Percentiles rank a stretch among this genome's conserved stretches.
phyloP scores from a whole-genome alignment of 176 grass and related monocot species.

The Carex littledalei region DNA sequence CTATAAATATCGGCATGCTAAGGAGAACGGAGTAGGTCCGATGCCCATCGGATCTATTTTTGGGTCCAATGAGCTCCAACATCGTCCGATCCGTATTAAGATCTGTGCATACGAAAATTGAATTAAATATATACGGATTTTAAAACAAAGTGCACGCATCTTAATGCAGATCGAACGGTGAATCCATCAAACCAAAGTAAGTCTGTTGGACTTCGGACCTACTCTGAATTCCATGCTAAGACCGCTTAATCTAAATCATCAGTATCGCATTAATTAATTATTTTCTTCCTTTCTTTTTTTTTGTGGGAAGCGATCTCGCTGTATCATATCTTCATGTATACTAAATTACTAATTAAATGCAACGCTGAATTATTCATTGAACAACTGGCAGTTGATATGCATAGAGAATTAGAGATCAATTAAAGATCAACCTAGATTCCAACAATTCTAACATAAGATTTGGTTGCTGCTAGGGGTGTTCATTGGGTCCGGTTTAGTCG shows the following conservation, averaged over 20 bases:
- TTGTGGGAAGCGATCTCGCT: not conserved
- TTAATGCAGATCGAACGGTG: too few relatives aligned
- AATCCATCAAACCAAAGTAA: too few relatives aligned
- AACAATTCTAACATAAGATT: not conserved
- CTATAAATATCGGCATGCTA: not conserved
- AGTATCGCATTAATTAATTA: not conserved
- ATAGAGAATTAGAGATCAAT: not conserved
- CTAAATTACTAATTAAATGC: not conserved
- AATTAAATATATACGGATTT: too few relatives aligned
- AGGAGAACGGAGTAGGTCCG: too few relatives aligned
- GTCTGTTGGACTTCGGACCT: too few relatives aligned
- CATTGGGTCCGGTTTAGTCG: too few relatives aligned
- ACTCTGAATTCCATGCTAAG: not conserved
- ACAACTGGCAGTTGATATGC: not conserved
- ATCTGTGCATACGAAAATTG: too few relatives aligned
- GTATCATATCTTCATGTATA: too few relatives aligned
- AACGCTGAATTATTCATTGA: not conserved
- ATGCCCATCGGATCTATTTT: too few relatives aligned
- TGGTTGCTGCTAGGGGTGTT: not conserved
- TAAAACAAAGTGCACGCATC: too few relatives aligned
- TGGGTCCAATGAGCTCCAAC: too few relatives aligned
- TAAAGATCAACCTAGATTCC: slow-evolving; percentile 14
- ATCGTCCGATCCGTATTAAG: too few relatives aligned
- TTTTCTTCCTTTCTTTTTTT: not conserved
- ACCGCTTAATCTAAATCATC: not conserved